A percentile compares a stretch with the other conserved stretches of the same genome.
phyloP scores from a whole-genome alignment of 1,139 yeast genomes.

The Geotrichum aggregatum region DNA sequence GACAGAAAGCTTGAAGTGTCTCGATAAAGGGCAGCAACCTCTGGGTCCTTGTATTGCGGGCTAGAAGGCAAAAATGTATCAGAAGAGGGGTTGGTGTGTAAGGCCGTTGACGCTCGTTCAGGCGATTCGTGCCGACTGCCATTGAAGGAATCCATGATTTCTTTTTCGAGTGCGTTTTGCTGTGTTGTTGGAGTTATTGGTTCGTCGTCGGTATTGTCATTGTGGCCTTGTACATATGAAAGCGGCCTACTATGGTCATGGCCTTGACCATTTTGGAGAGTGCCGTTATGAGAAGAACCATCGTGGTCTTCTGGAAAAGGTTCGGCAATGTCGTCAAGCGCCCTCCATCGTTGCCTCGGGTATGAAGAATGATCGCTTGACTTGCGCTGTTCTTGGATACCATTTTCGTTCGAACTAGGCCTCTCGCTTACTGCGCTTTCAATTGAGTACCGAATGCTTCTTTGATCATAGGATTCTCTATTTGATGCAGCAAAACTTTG shows the following conservation, averaged over 20 bases:
- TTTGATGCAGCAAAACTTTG: constrained; percentile 14
- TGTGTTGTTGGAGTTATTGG: background rate
- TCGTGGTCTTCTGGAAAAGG: background rate
- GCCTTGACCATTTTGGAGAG: too few species aligned
- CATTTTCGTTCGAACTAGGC: background rate
- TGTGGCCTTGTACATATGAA: too few species aligned
- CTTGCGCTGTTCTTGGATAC: background rate
- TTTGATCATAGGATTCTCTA: constrained; percentile 9
- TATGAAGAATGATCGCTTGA: background rate
- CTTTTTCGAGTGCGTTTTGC: constrained; percentile 8
- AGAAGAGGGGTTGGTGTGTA: background rate
- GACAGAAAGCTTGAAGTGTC: constrained; percentile 32
- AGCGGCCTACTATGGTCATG: too few species aligned
- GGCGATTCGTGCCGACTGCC: background rate
- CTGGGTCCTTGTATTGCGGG: constrained; percentile 23
- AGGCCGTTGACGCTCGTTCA: background rate
- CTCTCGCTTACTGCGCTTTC: background rate
- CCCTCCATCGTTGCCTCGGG: background rate
- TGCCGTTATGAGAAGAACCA: too few species aligned
- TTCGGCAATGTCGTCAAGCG: constrained; percentile 4
- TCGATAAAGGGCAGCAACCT: constrained; percentile 35
- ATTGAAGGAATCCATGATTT: constrained; percentile 1
- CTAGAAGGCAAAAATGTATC: background rate
- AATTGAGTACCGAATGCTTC: background rate
- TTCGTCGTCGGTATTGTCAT: background rate